These are phyloP conservation scores for Colletotrichum phormii DNA, from an alignment of 2,329 filamentous ascomycete species.

Conservation along the genomic window DNA sequence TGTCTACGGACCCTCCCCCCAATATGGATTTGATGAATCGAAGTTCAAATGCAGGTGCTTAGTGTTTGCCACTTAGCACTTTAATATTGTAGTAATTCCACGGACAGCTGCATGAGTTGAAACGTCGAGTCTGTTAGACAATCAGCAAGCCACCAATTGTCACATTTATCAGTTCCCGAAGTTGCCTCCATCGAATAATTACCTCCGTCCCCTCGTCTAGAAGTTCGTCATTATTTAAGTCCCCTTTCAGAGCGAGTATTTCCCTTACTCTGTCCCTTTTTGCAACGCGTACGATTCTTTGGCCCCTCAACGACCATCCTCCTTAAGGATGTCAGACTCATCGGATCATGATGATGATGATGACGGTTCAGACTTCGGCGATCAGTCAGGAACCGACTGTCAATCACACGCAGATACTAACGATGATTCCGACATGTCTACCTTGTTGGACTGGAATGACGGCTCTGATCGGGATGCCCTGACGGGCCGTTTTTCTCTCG, in stretches of 20 bases:
- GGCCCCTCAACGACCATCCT: background rate
- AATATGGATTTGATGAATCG: no score
- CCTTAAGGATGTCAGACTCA: background rate
- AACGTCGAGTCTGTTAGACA: background rate
- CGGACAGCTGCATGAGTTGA: background rate
- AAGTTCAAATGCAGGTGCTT: background rate
- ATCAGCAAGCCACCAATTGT: background rate
- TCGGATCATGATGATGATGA: background rate
- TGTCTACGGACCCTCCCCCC: no score
- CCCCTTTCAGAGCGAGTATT: background rate
- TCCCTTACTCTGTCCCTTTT: background rate
- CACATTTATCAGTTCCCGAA: background rate
- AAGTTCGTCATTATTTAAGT: background rate
- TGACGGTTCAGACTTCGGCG: background rate
- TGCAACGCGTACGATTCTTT: background rate
- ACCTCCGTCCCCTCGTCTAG: background rate
- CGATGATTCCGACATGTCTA: background rate
- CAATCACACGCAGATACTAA: background rate
- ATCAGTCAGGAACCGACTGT: background rate
- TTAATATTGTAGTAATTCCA: background rate
- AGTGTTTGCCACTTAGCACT: background rate
- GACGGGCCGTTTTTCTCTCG: background rate
- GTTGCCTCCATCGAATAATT: background rate
- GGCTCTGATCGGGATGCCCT: background rate
- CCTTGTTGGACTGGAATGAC: background rate